phyloP scores from a whole-genome alignment of 345 rosid species.

The Citrus mangshanensis region DNA sequence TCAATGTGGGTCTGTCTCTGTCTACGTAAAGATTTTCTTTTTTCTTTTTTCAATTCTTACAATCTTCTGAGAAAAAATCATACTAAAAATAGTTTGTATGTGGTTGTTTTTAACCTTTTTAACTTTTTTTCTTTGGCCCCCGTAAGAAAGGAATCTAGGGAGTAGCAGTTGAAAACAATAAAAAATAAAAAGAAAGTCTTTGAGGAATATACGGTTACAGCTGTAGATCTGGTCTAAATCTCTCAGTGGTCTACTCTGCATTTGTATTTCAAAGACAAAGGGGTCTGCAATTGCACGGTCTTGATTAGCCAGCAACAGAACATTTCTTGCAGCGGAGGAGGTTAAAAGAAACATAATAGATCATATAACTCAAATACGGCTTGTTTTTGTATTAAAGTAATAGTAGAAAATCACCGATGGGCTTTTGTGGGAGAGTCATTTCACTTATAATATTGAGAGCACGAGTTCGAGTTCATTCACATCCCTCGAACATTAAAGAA shows the following conservation, averaged over 20 bases:
- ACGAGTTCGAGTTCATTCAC: too few relatives aligned
- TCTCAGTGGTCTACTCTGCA: background rate
- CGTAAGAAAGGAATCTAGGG: constrained; percentile 1
- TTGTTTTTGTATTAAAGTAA: background rate
- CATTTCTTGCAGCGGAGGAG: background rate
- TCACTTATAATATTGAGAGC: fast-evolving
- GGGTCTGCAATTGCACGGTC: background rate
- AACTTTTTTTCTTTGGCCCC: background rate
- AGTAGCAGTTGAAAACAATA: background rate
- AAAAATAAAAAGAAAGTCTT: background rate
- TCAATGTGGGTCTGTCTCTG: background rate
- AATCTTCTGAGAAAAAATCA: too few relatives aligned
- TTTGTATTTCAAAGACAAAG: background rate
- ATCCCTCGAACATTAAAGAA: too few relatives aligned
- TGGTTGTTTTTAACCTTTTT: background rate
- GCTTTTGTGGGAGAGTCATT: fast-evolving
- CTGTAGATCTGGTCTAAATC: constrained; percentile 9
- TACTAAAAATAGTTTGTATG: background rate
- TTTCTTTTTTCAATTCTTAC: too few relatives aligned
- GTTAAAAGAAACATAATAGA: too few relatives aligned
- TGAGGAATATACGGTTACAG: constrained; percentile 14
- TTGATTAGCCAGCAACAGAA: background rate
- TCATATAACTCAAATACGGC: too few relatives aligned
- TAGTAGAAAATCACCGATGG: background rate
- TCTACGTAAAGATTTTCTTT: background rate